Conservation (phyloP, 2,329 filamentous ascomycete species). For the Phialophora tarda region DNA sequence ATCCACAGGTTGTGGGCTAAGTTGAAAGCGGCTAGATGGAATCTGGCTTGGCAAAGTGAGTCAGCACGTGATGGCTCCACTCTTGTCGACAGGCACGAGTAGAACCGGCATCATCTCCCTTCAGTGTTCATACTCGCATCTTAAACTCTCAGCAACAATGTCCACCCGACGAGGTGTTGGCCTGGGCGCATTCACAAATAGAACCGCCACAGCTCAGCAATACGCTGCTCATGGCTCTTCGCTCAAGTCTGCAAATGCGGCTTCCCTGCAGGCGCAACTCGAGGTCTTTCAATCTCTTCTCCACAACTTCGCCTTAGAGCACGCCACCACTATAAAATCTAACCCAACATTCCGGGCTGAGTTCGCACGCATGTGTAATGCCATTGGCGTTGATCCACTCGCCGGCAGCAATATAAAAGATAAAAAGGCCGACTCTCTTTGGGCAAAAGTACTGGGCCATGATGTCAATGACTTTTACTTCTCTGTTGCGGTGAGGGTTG, state of each 20-base stretch:
- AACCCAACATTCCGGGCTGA: constrained; percentile 94
- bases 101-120: no score
- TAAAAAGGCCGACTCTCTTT: constrained; percentile 71
- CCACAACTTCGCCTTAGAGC: constrained; percentile 92
- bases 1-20: constrained; percentile 19
- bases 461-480: constrained; percentile 99
- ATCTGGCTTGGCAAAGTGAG: not conserved
- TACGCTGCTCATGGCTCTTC: constrained; percentile 88
- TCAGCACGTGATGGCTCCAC: not conserved
- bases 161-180: constrained; percentile 71
- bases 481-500: constrained; percentile 91
- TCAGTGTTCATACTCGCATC: constrained; percentile 1
- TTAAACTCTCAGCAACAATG: constrained; percentile 43
- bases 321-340: constrained; percentile 93
- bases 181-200: constrained; percentile 86
- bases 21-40: not conserved
- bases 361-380: constrained; percentile 97
- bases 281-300: constrained; percentile 94
- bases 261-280: constrained; percentile 88
- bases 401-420: constrained; percentile 67
- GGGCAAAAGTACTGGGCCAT: constrained; percentile 88
- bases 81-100: not conserved
- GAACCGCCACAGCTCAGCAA: constrained; percentile 81
- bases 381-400: constrained; percentile 93
- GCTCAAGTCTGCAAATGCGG: constrained; percentile 82